Evolutionary conservation across 805 yeast genomes (phyloP), one percentile per base, ranked within the genome.

Genomic region (Isabelozyma gotoi): DNA sequence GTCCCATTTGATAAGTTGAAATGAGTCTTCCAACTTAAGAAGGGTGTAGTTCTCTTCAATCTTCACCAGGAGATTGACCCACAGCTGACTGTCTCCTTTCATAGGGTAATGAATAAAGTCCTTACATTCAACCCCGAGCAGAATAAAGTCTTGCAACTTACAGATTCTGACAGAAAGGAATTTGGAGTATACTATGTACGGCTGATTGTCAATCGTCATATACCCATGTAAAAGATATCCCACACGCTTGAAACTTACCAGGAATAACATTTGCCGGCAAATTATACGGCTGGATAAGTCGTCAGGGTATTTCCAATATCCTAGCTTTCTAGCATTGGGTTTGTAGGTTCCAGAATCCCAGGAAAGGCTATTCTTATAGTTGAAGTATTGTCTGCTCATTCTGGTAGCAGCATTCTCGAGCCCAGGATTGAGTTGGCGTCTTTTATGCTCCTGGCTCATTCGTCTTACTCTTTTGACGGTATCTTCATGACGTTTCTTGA

Each of bases 401-500:
- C 12, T 24, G 29, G 29, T n/a, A 3, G 29, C 29, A 24, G n/a
- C 29, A 24, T 10, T 24, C 29, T 10, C 12, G 7, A 7, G n/a
- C 29, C 29, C 29, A 10, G 29, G 8, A 24, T 3, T 24, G n/a
- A 10, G 29, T n/a, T 24, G 29, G 8, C 29, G 29, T 7, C 12
- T 24, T n/a, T n/a, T 10, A n/a, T n/a, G 8, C 7, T 24, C 29
- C 12, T 5, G 29, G 2, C 8, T 24, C 29, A 24, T 24, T 10
- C n/a, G 8, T 24, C 12, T 24, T 10, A 24, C 29, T 24, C 29
- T 24, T 24, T 24, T 24, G 29, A 24, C 29, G 29, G 29, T 24
- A 10, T 24, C 10, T 7, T 24, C 29, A 10, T 24, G 29, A 32
- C 73, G 49, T 36, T 53, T 47, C 33, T 55, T 47, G 11, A 53